Conservation (phyloP, 2,329 filamentous ascomycete genomes). For the Nectriaceae sp. region DNA sequence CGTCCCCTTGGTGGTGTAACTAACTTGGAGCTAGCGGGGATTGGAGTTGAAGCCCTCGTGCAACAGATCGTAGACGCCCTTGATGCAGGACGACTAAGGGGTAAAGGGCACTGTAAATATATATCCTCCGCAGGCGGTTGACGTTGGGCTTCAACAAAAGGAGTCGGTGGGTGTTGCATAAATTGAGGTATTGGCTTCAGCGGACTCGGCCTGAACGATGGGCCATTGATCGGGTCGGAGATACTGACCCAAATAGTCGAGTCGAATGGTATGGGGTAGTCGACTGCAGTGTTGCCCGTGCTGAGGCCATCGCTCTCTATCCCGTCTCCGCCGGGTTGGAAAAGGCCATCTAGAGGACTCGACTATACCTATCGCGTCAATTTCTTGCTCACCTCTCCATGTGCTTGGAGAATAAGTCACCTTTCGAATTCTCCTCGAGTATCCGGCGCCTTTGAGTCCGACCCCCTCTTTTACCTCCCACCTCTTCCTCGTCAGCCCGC, state of each 20-base stretch:
- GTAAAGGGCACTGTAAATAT: conserved; percentile 14
- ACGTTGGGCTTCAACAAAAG: conserved; percentile 10
- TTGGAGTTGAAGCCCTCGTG: background rate
- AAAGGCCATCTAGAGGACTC: conserved; percentile 3
- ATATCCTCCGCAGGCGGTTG: conserved; percentile 10
- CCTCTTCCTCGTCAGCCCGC: conserved; percentile 46
- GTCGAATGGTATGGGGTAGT: conserved; percentile 27
- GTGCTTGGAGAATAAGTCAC: conserved; percentile 1
- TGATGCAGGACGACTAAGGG: conserved; percentile 8
- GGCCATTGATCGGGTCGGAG: conserved; percentile 47
- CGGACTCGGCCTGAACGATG: conserved; percentile 48
- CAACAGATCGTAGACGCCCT: conserved; percentile 7
- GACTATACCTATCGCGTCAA: conserved; percentile 1
- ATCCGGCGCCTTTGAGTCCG: conserved; percentile 7
- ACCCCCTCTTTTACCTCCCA: conserved; percentile 39
- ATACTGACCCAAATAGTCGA: conserved; percentile 52
- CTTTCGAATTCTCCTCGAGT: conserved; percentile 2
- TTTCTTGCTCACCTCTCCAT: conserved; percentile 5
- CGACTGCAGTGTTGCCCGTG: conserved; percentile 1
- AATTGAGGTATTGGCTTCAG: conserved; percentile 54
- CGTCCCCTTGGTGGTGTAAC: conserved; percentile 1
- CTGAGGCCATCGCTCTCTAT: conserved; percentile 6
- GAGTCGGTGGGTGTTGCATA: conserved; percentile 39
- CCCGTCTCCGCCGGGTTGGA: conserved; percentile 6
- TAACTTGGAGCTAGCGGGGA: background rate